Evolutionary conservation across 2,329 filamentous ascomycete species (phyloP).

Genomic region (Aspergillus fumigatiaffinis): DNA sequence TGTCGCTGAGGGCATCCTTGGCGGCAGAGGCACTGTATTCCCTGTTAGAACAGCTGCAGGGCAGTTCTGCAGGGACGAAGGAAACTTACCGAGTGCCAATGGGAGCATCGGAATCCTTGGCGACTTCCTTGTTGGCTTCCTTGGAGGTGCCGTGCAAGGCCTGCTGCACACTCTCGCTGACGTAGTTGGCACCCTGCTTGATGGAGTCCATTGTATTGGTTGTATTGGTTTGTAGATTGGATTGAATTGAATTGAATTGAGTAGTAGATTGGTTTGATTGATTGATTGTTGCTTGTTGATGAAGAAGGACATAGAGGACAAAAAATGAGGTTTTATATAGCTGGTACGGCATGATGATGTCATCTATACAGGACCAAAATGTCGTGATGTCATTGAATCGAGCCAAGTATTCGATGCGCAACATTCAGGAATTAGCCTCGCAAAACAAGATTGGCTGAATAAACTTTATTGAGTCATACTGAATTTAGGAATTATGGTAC

Average conservation of each 20-base stretch:
- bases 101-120: slow-evolving; percentile 56
- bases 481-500: too few species aligned
- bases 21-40: slow-evolving; percentile 43
- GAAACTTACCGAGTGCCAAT: slow-evolving; percentile 4
- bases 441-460: too few species aligned
- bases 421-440: too few species aligned
- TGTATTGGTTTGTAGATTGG: not conserved
- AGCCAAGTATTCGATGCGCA: too few species aligned
- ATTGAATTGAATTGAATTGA: not conserved
- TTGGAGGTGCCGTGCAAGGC: slow-evolving; percentile 56
- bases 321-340: too few species aligned
- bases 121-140: slow-evolving; percentile 66
- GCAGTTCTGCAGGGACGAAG: slow-evolving; percentile 38
- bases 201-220: not conserved
- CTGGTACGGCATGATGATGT: too few species aligned
- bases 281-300: too few species aligned
- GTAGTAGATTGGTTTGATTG: not conserved
- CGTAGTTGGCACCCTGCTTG: slow-evolving; percentile 63
- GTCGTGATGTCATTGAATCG: too few species aligned
- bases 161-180: slow-evolving; percentile 61
- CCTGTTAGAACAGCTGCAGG: too few species aligned
- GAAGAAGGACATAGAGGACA: too few species aligned
- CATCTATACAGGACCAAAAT: too few species aligned
- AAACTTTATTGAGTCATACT: too few species aligned
- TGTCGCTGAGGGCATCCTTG: slow-evolving; percentile 50